Conservation (phyloP, 116 monocot species). For the Trichopus zeylanicus region DNA sequence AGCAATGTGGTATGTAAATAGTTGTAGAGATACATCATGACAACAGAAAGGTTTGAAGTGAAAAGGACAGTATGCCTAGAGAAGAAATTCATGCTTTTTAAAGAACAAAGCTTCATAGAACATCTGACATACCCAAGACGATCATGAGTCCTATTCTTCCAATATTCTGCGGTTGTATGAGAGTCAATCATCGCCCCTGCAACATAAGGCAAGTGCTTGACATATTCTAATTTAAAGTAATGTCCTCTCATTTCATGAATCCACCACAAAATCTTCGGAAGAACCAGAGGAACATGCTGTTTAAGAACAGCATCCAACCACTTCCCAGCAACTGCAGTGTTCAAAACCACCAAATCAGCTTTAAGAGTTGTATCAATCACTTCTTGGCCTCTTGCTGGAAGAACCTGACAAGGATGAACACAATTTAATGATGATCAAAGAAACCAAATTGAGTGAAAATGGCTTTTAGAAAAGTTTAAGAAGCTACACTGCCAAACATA, state of each 20-base stretch:
- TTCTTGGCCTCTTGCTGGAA: constrained; percentile 66
- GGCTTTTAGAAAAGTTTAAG: no score
- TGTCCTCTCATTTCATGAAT: constrained; percentile 99
- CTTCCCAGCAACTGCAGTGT: constrained; percentile 97
- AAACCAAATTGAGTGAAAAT: background rate
- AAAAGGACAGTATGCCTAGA: background rate
- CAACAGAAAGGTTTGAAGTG: background rate
- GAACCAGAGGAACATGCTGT: constrained; percentile 51
- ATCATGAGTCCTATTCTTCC: constrained; percentile 82
- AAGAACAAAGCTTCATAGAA: background rate
- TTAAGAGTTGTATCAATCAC: constrained; percentile 67
- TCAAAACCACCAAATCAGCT: constrained; percentile 80
- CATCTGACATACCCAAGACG: constrained; percentile 53
- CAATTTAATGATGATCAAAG: background rate
- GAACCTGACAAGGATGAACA: constrained; percentile 26
- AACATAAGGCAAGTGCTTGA: constrained; percentile 90
- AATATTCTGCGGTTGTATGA: constrained; percentile 75
- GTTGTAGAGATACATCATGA: background rate
- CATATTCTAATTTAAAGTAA: constrained; percentile 90
- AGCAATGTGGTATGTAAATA: background rate
- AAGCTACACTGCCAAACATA: no score
- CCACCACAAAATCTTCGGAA: constrained; percentile 96
- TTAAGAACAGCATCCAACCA: constrained; percentile 86
- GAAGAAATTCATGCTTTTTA: background rate
- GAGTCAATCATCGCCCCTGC: constrained; percentile 98